Base-by-base conservation (phyloP, 1,284 basidiomycete genomes). In the Inonotus hispidus region DNA sequence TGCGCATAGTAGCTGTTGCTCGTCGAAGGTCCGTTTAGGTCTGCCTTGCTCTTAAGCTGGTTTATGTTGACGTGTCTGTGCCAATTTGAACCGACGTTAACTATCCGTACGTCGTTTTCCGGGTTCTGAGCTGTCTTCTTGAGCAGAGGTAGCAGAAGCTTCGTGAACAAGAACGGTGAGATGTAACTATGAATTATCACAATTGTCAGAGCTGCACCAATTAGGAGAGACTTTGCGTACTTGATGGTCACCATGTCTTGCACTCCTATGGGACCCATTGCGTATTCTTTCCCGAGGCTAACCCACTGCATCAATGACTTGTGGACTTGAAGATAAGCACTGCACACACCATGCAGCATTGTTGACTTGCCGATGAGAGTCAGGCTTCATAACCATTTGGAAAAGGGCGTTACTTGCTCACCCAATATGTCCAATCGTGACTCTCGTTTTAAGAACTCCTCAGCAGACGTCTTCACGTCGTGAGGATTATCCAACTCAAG, bases 201-300 rank as follows among this genome's bases (percentile, higher is more conserved):
- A n/a, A n/a, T n/a, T n/a, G n/a, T n/a, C n/a, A n/a, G n/a, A n/a
- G n/a, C n/a, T n/a, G n/a, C n/a, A n/a, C n/a, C n/a, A n/a, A n/a
- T n/a, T n/a, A 39, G 38, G n/a, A 39, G n/a, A 27, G 25, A n/a
- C n/a, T n/a, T 3, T 2, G 19, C 45, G 13, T 25, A 71, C 71
- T 72, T 71, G 39, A 62, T 64, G 11, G 66, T 64, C 60, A 71
- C 66, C 21, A 69, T 68, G 23, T 66, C 65, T 21, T 68, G 67
- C 14, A 71, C 61, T 14, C 65, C 66, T 4, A 62, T 59, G 7
- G 56, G 58, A 37, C 23, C 25, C 14, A 45, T 19, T 43, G 59
- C 53, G 37, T 64, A 66, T 38, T 37, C 50, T 21, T 37, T 35
- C 10, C 45, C 41, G 10, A 45, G 43, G 11, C 57, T 58, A n/a